Base-by-base conservation (phyloP, 2,329 filamentous ascomycete species). In the Colletotrichum magnum region DNA sequence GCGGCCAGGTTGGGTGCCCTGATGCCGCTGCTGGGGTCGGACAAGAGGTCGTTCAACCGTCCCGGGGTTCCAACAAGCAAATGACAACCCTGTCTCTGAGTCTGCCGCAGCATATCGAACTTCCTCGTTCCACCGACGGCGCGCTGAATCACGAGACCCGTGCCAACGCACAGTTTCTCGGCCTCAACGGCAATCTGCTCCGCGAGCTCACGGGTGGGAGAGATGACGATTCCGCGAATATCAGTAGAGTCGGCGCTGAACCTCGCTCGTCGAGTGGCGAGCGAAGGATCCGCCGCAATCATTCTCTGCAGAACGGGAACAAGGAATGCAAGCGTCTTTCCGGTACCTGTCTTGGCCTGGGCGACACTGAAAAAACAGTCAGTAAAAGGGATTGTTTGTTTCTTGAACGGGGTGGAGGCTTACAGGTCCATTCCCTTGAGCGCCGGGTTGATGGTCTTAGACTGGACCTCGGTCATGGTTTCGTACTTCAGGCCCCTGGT, bases 61-160 rank as follows among this genome's bases (percentile, higher is more conserved):
- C 96, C 96, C 1, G 96, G 95, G 0, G 96, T 98, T 64, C 92
- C 96, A 65, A 99, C 90, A 57, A 99, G 85, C 60, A 99, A 85
- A 81, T 98, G 93, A 82, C 95, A 98, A 41, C 95, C 95, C 73
- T 94, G 80, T 4, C 83, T 81, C 75, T 92, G 90, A 56, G 95
- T 94, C 72, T 87, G 84, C 4, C 79, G 80, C 68, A 98, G 84
- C 81, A 94, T 92, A 15, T 80, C 74, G 6, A 80, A 78, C 85
- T 98, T 98, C 74, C 90, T 88, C 13, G 95, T 97, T 59, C 96
- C 96, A 78, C 96, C 96, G 16, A 99, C 97, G n/a, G 95, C 96
- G 52, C 90, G 91, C 78, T 90, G 88, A 5, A 90, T 83, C 13
- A 88, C 80, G 47, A 98, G 82, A 13, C 91, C 89, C 1, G 94